Conservation (phyloP, 371 early-diverging fungal genomes). For the Mortierella sp. region DNA sequence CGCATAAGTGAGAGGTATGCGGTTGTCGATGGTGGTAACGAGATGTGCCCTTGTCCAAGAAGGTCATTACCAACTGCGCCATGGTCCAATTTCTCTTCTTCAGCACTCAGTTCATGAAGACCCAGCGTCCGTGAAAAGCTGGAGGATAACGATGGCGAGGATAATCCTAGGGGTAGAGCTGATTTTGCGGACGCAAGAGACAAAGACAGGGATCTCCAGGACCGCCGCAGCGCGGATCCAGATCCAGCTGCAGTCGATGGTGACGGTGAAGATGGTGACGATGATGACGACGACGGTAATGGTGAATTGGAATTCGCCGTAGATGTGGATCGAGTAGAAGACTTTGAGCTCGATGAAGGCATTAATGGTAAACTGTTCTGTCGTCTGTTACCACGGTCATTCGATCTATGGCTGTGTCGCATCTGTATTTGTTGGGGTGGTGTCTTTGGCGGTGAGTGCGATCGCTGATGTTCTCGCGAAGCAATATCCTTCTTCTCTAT, state of each 20-base stretch:
- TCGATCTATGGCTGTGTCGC: too few species aligned
- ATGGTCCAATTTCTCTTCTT: too few species aligned
- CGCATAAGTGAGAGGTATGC: slow-evolving; percentile 4
- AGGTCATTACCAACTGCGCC: neutral
- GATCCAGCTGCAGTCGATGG: slow-evolving; percentile 12
- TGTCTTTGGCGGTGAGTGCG: too few species aligned
- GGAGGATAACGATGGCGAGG: slow-evolving; percentile 3
- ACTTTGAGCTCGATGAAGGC: neutral
- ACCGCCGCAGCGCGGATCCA: slow-evolving; percentile 20
- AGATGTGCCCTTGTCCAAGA: neutral
- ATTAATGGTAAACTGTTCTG: neutral
- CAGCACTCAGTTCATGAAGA: neutral
- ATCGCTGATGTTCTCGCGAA: too few species aligned
- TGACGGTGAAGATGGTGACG: slow-evolving; percentile 4
- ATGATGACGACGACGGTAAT: neutral
- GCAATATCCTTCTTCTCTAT: neutral
- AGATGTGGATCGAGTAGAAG: neutral
- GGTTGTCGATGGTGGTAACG: neutral
- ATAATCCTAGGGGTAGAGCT: slow-evolving; percentile 14
- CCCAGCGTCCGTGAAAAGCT: slow-evolving; percentile 1
- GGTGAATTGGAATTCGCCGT: neutral
- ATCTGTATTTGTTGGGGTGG: too few species aligned
- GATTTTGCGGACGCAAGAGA: slow-evolving; percentile 28
- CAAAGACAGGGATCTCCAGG: slow-evolving; percentile 34
- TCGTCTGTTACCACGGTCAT: neutral